Conservation (phyloP, 2,329 filamentous ascomycete genomes). For the Ceratocystis colombiana region DNA sequence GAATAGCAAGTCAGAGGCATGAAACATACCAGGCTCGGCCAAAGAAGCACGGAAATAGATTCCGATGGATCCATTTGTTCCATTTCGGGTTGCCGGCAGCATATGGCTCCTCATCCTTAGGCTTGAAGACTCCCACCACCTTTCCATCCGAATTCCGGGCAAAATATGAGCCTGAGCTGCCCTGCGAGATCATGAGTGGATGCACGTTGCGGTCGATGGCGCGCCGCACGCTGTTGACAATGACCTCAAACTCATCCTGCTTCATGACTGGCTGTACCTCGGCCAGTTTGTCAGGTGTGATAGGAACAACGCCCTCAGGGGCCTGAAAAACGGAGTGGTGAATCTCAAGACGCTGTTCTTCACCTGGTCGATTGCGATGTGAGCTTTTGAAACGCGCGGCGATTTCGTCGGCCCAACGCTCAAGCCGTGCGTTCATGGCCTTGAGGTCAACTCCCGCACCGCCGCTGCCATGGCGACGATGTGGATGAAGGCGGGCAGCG, state of each 20-base stretch:
- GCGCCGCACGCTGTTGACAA: constrained; percentile 78
- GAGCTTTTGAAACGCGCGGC: constrained; percentile 90
- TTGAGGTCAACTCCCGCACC: constrained; percentile 94
- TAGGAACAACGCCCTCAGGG: constrained; percentile 74
- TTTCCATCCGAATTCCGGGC: constrained; percentile 84
- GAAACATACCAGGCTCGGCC: constrained; percentile 65
- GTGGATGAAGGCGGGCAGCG: background rate
- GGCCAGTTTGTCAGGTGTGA: constrained; percentile 64
- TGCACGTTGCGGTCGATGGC: constrained; percentile 88
- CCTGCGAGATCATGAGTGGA: constrained; percentile 91
- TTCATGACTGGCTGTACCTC: constrained; percentile 56
- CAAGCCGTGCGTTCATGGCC: constrained; percentile 89
- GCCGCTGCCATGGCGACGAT: constrained; percentile 45
- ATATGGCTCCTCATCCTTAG: constrained; percentile 97
- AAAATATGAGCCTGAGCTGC: constrained; percentile 97
- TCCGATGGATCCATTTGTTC: constrained; percentile 99
- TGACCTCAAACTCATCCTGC: constrained; percentile 70
- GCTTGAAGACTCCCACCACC: constrained; percentile 96
- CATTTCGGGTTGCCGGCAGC: constrained; percentile 95
- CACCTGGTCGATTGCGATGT: constrained; percentile 36
- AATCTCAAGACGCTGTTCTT: constrained; percentile 85
- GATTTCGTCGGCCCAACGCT: constrained; percentile 97
- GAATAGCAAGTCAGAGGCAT: background rate
- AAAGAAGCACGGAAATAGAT: constrained; percentile 95
- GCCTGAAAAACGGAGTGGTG: constrained; percentile 95